These are phyloP conservation scores for Exidia glandulosa DNA, from an alignment of 768 basidiomycete species.

Conservation along the genomic window DNA sequence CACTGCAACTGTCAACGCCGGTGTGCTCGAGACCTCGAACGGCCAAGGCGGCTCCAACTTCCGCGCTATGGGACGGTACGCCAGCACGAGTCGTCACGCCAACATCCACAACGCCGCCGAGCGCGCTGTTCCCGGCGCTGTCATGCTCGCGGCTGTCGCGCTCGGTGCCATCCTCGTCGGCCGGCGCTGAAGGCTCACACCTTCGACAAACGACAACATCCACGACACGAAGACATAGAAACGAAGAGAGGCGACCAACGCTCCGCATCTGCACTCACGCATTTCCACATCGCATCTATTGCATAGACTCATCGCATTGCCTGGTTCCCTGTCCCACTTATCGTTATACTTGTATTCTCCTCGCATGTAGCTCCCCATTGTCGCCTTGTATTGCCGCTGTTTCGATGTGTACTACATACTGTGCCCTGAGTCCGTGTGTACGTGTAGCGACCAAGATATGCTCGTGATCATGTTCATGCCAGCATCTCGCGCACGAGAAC, in stretches of 20 bases:
- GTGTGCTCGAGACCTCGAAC: conserved; percentile 51
- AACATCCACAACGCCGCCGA: not conserved
- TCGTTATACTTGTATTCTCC: no score
- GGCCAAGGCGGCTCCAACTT: conserved; percentile 30
- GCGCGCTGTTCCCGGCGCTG: not conserved
- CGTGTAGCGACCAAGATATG: no score
- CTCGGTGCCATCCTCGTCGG: not conserved
- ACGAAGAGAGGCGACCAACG: not conserved
- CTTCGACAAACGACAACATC: not conserved
- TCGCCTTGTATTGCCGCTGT: no score
- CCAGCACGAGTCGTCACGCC: not conserved
- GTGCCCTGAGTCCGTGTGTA: no score
- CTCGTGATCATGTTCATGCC: no score
- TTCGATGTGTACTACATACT: no score
- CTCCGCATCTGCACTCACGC: not conserved
- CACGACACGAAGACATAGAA: not conserved
- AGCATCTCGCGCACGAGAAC: not conserved
- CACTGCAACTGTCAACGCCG: conserved; percentile 43
- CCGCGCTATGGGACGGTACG: not conserved
- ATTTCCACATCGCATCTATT: no score
- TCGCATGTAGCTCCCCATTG: no score
- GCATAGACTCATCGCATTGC: no score
- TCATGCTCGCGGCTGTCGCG: not conserved
- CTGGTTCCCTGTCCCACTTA: no score
- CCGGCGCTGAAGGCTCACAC: not conserved